Percentiles rank a stretch among this genome's conserved stretches.
These are phyloP conservation scores for Chiua sp. DNA, from an alignment of 1,284 basidiomycete species.

Conservation along the genomic window DNA sequence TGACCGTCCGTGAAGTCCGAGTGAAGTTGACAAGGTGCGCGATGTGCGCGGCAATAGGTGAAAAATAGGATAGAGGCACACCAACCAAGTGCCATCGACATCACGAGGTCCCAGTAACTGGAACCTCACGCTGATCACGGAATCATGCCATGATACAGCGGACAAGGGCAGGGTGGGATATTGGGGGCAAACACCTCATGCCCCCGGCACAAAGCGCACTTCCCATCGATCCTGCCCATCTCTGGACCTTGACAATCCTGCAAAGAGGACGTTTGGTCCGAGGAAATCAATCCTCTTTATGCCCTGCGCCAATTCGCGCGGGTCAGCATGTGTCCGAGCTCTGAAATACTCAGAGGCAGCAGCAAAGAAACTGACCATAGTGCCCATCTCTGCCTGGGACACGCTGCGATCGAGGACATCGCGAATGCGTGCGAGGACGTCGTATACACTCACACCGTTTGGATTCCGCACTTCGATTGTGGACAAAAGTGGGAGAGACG, in stretches of 20 bases:
- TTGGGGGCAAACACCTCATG: slow-evolving; percentile 14
- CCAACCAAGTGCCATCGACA: slow-evolving; percentile 3
- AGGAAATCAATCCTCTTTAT: slow-evolving; percentile 40
- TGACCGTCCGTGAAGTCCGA: slow-evolving; percentile 21
- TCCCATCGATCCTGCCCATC: slow-evolving; percentile 35
- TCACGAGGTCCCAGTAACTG: slow-evolving; percentile 20
- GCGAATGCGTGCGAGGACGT: slow-evolving; percentile 33
- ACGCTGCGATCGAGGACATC: slow-evolving; percentile 34
- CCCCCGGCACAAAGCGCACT: slow-evolving; percentile 22
- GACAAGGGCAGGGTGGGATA: background rate
- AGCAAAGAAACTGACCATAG: slow-evolving; percentile 26
- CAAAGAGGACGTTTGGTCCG: slow-evolving; percentile 36
- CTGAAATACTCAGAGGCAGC: slow-evolving; percentile 35
- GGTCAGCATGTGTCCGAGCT: slow-evolving; percentile 33
- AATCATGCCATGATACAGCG: slow-evolving; percentile 7
- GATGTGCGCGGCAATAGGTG: slow-evolving; percentile 17
- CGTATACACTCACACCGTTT: slow-evolving; percentile 32
- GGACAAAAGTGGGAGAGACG: slow-evolving; percentile 32
- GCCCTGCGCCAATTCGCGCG: slow-evolving; percentile 40
- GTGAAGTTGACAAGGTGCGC: background rate
- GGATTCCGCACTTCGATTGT: slow-evolving; percentile 37
- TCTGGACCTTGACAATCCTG: slow-evolving; percentile 24
- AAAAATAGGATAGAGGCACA: slow-evolving; percentile 20
- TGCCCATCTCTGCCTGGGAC: slow-evolving; percentile 29
- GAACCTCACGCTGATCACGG: slow-evolving; percentile 17